These are phyloP conservation scores for Aphanocladium album DNA, from an alignment of 2,329 filamentous ascomycete genomes.

Conservation along the genomic window DNA sequence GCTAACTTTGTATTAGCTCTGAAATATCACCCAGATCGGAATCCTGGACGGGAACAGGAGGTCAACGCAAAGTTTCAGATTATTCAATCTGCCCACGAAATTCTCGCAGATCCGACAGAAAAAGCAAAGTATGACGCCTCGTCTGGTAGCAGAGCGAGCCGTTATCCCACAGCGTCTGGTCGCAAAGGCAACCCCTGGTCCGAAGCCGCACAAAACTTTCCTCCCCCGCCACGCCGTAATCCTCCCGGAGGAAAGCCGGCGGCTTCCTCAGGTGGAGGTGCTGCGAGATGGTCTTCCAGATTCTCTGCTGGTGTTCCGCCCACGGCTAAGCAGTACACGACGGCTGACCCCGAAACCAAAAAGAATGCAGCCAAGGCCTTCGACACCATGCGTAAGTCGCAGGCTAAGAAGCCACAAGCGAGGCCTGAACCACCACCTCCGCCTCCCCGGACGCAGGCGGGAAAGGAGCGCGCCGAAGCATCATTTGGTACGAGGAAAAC, in stretches of 20 bases:
- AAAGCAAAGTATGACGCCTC: conserved; percentile 51
- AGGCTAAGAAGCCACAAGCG: conserved; percentile 25
- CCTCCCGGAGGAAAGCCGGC: conserved; percentile 22
- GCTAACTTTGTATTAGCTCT: conserved; percentile 51
- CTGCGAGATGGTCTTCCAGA: conserved; percentile 40
- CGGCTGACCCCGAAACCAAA: conserved; percentile 32
- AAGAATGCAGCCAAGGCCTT: conserved; percentile 39
- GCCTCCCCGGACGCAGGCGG: conserved; percentile 43
- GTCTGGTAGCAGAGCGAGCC: conserved; percentile 29
- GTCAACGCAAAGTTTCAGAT: conserved; percentile 78
- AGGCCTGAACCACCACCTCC: conserved; percentile 27
- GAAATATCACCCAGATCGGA: conserved; percentile 84
- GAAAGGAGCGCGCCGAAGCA: conserved; percentile 49
- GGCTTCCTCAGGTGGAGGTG: conserved; percentile 30
- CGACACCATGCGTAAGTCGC: conserved; percentile 39
- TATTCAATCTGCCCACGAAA: conserved; percentile 80
- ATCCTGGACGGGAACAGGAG: conserved; percentile 75
- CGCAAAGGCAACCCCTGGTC: conserved; percentile 55
- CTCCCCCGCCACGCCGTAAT: conserved; percentile 43
- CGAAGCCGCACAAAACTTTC: conserved; percentile 44
- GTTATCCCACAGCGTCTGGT: conserved; percentile 47
- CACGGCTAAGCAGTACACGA: conserved; percentile 35
- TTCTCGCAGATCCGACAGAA: conserved; percentile 50
- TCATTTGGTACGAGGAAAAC: conserved; percentile 48
- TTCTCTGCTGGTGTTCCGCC: conserved; percentile 38